Evolutionary conservation across 2,329 filamentous ascomycete species (phyloP).

Genomic region (Eutypella sp.): DNA sequence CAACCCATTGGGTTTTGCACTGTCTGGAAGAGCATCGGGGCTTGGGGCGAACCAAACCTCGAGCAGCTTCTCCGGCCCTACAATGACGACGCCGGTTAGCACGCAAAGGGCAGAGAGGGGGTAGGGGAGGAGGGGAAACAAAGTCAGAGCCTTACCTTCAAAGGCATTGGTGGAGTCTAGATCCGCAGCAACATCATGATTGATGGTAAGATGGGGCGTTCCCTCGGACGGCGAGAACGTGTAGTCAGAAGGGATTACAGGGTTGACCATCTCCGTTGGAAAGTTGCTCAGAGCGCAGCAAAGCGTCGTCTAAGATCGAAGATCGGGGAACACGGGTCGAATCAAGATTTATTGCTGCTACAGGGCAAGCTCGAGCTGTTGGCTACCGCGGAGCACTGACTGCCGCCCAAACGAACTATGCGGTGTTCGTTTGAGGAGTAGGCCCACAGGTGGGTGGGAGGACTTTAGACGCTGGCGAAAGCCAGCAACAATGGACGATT

Average conservation of each 20-base stretch:
- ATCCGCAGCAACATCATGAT: conserved; percentile 87
- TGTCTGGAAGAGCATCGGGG: conserved; percentile 64
- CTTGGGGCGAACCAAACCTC: conserved; percentile 97
- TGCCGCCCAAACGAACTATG: conserved; percentile 96
- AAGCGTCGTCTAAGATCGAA: conserved; percentile 7
- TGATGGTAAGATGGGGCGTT: conserved; percentile 91
- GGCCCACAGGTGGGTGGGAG: conserved; percentile 74
- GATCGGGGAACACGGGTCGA: conserved; percentile 17
- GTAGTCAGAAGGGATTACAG: conserved; percentile 74
- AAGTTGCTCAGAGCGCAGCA: conserved; percentile 17
- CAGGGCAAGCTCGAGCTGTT: conserved; percentile 22
- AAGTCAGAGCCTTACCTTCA: conserved; percentile 72
- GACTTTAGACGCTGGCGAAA: conserved; percentile 68
- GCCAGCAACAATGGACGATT: conserved; percentile 66
- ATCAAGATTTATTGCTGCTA: conserved; percentile 13
- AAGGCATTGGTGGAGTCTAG: conserved; percentile 95
- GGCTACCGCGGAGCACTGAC: conserved; percentile 87
- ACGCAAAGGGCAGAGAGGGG: conserved; percentile 6
- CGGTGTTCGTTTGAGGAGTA: conserved; percentile 93
- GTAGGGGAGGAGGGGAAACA: too few species aligned
- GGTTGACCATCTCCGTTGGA: conserved; percentile 72
- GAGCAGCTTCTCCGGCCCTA: conserved; percentile 91
- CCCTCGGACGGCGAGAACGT: conserved; percentile 77
- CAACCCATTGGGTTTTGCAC: conserved; percentile 69
- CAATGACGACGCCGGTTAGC: not conserved